Evolutionary conservation across 129 eudicot species (phyloP).

Genomic region (Helichrysum umbraculigerum): DNA sequence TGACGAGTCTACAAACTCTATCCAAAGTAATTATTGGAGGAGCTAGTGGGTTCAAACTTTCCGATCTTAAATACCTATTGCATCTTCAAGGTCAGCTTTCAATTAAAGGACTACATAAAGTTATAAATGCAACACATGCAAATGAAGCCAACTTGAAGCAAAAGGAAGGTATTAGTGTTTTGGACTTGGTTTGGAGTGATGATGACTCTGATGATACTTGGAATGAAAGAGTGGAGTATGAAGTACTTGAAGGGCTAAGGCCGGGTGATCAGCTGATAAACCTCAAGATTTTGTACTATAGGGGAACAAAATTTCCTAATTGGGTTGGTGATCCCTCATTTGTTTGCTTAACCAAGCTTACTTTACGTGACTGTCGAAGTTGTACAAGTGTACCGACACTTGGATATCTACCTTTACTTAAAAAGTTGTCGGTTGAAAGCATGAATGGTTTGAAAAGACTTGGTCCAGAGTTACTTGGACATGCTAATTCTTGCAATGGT

Average conservation of each 20-base stretch:
- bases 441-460: constrained; percentile 38
- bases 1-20: constrained; percentile 42
- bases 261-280: constrained; percentile 38
- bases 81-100: too few species aligned
- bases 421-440: constrained; percentile 25
- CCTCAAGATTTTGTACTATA: constrained; percentile 29
- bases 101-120: too few species aligned
- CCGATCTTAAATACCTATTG: too few species aligned
- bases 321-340: constrained; percentile 53
- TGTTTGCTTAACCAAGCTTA: constrained; percentile 29
- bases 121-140: too few species aligned
- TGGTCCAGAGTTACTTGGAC: constrained; percentile 42
- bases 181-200: too few species aligned
- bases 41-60: too few species aligned
- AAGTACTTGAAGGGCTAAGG: constrained; percentile 28
- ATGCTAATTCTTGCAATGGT: background rate
- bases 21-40: constrained; percentile 33
- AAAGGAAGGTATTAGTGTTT: too few species aligned
- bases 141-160: too few species aligned
- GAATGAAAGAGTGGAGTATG: too few species aligned
- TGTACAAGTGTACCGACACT: constrained; percentile 45
- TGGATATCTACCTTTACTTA: constrained; percentile 46
- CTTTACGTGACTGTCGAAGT: constrained; percentile 26
- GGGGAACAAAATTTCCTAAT: constrained; percentile 38
- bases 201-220: too few species aligned